Evolutionary conservation across 352 stramenopile species (phyloP).

Genomic region (Thraustochytrium sp.): DNA sequence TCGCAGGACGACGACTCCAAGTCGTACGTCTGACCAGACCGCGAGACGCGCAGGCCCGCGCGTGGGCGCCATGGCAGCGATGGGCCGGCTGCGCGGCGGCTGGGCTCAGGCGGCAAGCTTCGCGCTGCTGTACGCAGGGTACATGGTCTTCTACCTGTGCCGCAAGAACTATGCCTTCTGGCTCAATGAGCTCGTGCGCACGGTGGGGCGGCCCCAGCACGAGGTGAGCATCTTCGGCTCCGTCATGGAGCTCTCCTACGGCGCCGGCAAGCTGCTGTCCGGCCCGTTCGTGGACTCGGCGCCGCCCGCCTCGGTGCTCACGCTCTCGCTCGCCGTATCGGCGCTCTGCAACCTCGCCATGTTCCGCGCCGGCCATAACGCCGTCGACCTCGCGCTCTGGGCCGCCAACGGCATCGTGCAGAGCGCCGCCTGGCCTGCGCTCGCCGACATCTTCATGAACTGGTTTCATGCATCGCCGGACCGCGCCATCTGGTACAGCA

Average conservation of each 20-base stretch:
- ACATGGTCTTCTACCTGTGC: constrained; percentile 39
- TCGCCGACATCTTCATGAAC: constrained; percentile 40
- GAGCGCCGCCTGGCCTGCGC: constrained; percentile 22
- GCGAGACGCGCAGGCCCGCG: no score
- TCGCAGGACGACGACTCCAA: no score
- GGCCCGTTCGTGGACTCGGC: constrained; percentile 20
- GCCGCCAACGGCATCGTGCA: constrained; percentile 8
- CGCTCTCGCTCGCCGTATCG: background rate
- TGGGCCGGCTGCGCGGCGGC: background rate
- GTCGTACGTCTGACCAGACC: no score
- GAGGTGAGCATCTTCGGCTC: constrained; percentile 25
- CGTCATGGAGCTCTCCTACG: constrained; percentile 23
- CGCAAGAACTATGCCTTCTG: constrained; percentile 42
- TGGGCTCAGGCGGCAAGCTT: background rate
- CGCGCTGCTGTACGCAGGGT: constrained; percentile 18
- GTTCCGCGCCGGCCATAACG: background rate
- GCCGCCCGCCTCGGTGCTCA: background rate
- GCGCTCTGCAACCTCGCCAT: constrained; percentile 23
- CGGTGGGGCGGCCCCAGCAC: background rate
- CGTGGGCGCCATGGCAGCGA: background rate
- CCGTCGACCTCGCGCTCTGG: constrained; percentile 8
- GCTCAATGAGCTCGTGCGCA: constrained; percentile 31
- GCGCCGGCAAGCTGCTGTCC: constrained; percentile 5
- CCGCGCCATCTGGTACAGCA: constrained; percentile 25
- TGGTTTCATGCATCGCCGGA: constrained; percentile 17